Evolutionary conservation across 345 rosid genomes (phyloP), one percentile per base, ranked within the genome.

Genomic region (Draba incana): DNA sequence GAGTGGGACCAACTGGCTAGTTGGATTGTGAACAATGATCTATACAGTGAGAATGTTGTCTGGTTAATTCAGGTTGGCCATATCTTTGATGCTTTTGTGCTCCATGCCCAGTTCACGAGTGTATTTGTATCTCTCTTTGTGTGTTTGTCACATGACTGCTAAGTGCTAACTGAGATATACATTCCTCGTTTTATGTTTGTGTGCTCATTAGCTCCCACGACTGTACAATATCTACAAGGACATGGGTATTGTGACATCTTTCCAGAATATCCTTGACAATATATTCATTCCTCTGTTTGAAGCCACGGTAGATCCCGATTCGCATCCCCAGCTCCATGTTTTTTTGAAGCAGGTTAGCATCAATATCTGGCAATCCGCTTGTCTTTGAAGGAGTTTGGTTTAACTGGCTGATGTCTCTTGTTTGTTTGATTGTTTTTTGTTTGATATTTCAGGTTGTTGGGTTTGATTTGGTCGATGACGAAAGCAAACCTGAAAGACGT

Each of bases 1-100:
- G 98, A 95, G 69, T 95, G 99, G 99, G 99, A 95, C 62, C 98
- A 95, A 77, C 51, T 95, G 75, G 99, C 99, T 69, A 89, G 98
- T 80, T 95, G 99, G 99, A 95, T 95, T 68, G 96, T 95, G 77
- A 95, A 95, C 84, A 95, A 92, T 79, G 98, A 92, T 43, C 75
- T 95, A 68, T 95, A 92, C 83, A 88, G 96, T 67, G 94, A 88
- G 82, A 92, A 92, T 70, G 98, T 92, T 80, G 98, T 95, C 60
- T 95, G 99, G 99, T 82, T 95, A 69, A 95, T 95, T 75, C 99
- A 95, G 99, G 99, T 92, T 79, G 16, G 71, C n/a, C 35, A 51
- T 59, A 28, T 35, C 33, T 67, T 55, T 72, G n/a, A 41, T 33
- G 13, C 8, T 35, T 45, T 43, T 70, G 37, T 66, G 10, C 70